phyloP scores from a whole-genome alignment of 495 filamentous ascomycete genomes.

The Bryoglossum gracile region DNA sequence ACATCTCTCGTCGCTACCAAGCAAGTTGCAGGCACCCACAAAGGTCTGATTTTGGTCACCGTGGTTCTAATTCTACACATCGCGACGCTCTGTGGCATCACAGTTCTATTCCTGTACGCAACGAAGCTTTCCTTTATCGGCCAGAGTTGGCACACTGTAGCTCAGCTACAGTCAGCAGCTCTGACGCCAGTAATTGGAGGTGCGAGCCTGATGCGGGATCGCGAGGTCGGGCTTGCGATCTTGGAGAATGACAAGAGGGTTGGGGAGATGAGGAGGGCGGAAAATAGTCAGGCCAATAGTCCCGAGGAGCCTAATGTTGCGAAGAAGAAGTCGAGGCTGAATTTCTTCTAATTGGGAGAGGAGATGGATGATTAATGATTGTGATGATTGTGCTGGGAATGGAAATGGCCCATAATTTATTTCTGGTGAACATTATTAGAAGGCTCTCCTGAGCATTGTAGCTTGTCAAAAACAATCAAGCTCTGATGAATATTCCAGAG shows the following conservation, averaged over 20 bases:
- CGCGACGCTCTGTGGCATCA: background rate
- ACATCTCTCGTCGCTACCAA: background rate
- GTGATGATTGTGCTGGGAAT: too few relatives aligned
- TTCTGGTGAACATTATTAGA: too few relatives aligned
- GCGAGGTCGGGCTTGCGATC: too few relatives aligned
- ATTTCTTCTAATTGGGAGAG: background rate
- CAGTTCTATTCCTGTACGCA: background rate
- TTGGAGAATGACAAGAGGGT: too few relatives aligned
- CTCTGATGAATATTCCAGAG: too few relatives aligned
- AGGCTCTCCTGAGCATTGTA: too few relatives aligned
- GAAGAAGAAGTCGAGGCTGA: background rate
- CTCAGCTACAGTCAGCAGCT: slow-evolving; percentile 2
- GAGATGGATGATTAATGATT: too few relatives aligned
- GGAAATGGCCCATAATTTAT: too few relatives aligned
- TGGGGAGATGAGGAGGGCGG: background rate
- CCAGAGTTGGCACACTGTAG: slow-evolving; percentile 6
- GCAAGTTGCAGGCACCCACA: background rate
- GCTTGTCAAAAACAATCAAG: too few relatives aligned
- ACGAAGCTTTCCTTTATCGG: slow-evolving; percentile 3
- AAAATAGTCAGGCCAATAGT: too few relatives aligned
- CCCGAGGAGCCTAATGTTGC: background rate
- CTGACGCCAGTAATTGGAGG: background rate
- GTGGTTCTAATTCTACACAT: background rate
- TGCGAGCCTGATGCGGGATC: slow-evolving; percentile 7
- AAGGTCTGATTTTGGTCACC: background rate